Conservation (phyloP, 176 grass and related monocot species). For the Bonia amplexicaulis region DNA sequence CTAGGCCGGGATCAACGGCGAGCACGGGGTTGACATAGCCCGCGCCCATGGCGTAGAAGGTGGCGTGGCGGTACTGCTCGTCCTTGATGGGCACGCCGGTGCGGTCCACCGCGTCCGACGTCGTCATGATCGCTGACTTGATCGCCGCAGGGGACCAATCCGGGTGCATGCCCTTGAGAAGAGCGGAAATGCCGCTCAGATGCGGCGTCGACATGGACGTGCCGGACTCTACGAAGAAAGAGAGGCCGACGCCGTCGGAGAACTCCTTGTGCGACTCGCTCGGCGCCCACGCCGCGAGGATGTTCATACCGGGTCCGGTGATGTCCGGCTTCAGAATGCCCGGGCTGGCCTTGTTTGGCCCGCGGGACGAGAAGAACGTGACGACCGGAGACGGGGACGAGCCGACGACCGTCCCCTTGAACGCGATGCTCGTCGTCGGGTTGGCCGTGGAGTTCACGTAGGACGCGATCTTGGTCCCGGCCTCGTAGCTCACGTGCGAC, state of each 20-base stretch:
- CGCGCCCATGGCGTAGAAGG: constrained; percentile 82
- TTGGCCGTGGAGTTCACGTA: constrained; percentile 57
- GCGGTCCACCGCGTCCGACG: constrained; percentile 53
- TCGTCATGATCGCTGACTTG: constrained; percentile 96
- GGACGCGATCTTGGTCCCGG: constrained; percentile 40
- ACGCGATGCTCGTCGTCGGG: constrained; percentile 51
- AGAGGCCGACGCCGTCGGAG: constrained; percentile 30
- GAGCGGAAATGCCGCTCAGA: constrained; percentile 65
- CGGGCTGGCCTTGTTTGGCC: constrained; percentile 53
- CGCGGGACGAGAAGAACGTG: constrained; percentile 75
- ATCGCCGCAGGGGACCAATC: constrained; percentile 73
- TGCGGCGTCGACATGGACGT: constrained; percentile 93
- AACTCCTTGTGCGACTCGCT: constrained; percentile 49
- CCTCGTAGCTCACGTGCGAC: constrained; percentile 49
- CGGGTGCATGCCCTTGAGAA: constrained; percentile 65
- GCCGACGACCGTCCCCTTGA: constrained; percentile 62
- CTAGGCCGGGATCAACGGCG: constrained; percentile 68
- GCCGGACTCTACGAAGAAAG: constrained; percentile 70
- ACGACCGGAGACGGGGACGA: constrained; percentile 50
- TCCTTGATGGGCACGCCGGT: constrained; percentile 62
- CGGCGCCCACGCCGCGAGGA: constrained; percentile 72
- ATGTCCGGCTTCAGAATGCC: constrained; percentile 83
- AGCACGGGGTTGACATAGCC: constrained; percentile 70
- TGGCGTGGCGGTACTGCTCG: constrained; percentile 65
- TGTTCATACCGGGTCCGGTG: constrained; percentile 83